Conservation (phyloP, 768 basidiomycete species). For the Agrocybe pediades region DNA sequence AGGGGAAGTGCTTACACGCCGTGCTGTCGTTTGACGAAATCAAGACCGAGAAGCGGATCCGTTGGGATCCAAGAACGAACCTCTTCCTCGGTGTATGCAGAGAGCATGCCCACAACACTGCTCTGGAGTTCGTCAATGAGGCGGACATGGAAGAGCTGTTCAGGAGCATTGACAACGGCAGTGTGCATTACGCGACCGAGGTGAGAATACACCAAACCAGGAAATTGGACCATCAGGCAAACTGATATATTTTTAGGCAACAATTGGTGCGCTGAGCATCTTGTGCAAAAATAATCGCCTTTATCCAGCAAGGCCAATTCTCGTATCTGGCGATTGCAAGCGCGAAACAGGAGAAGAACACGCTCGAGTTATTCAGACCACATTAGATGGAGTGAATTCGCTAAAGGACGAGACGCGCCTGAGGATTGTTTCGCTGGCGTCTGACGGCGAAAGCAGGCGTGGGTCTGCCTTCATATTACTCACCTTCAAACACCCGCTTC, state of each 20-base stretch:
- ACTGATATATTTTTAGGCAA: slow-evolving; percentile 17
- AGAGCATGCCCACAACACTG: slow-evolving; percentile 20
- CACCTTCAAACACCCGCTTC: slow-evolving; percentile 11
- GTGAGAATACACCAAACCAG: not conserved
- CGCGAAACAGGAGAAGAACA: slow-evolving; percentile 21
- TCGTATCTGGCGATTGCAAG: slow-evolving; percentile 27
- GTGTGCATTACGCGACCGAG: slow-evolving; percentile 14
- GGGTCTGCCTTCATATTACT: slow-evolving; percentile 12
- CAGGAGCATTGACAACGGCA: slow-evolving; percentile 10
- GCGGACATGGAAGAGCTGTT: slow-evolving; percentile 25
- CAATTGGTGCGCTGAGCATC: slow-evolving; percentile 24
- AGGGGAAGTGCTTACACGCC: not conserved
- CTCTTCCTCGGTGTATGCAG: slow-evolving; percentile 28
- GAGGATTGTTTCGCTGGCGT: slow-evolving; percentile 19
- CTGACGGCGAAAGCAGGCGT: slow-evolving; percentile 22
- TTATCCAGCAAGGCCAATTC: slow-evolving; percentile 19
- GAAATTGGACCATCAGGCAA: not conserved
- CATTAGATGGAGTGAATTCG: slow-evolving; percentile 3
- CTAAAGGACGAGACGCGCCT: not conserved
- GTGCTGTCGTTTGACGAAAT: slow-evolving; percentile 31
- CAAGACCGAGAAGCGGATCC: slow-evolving; percentile 22
- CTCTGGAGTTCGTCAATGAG: slow-evolving; percentile 20
- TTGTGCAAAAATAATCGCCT: slow-evolving; percentile 17
- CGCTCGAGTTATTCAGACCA: slow-evolving; percentile 9
- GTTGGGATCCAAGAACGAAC: slow-evolving; percentile 26